These are phyloP conservation scores for Aspergillus funiculosus DNA, from an alignment of 495 filamentous ascomycete genomes.

Conservation along the genomic window DNA sequence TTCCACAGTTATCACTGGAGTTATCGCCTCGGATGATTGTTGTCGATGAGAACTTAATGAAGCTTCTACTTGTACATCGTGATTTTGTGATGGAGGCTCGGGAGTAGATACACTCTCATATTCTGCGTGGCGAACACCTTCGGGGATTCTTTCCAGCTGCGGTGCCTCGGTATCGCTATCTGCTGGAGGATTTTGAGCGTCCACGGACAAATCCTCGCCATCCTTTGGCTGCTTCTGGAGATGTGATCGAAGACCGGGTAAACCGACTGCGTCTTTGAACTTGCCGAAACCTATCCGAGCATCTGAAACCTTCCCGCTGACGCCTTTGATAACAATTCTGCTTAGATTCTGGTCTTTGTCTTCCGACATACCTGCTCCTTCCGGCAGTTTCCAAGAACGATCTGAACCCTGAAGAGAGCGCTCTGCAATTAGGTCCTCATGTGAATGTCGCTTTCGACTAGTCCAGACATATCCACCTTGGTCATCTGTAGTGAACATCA, in stretches of 20 bases:
- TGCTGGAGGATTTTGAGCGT: constrained; percentile 24
- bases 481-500: constrained; percentile 64
- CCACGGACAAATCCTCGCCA: constrained; percentile 26
- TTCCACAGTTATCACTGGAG: constrained; percentile 37
- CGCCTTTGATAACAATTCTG: constrained; percentile 67
- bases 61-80: constrained; percentile 14
- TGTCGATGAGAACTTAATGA: constrained; percentile 10
- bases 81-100: constrained; percentile 17
- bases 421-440: constrained; percentile 34
- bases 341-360: constrained; percentile 63
- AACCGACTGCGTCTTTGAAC: constrained; percentile 80
- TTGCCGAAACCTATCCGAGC: constrained; percentile 75
- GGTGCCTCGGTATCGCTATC: constrained; percentile 34
- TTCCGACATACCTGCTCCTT: constrained; percentile 29
- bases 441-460: constrained; percentile 45
- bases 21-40: constrained; percentile 22
- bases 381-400: constrained; percentile 26
- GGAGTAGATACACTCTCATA: constrained; percentile 19
- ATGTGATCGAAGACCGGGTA: constrained; percentile 45
- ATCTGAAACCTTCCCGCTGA: constrained; percentile 74
- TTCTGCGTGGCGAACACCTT: constrained; percentile 18
- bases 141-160: constrained; percentile 12
- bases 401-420: constrained; percentile 27
- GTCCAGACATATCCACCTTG: constrained; percentile 61
- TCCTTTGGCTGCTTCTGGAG: constrained; percentile 42